Percentiles rank a stretch among this genome's conserved stretches.
Evolutionary conservation across 768 basidiomycete genomes (phyloP).

Genomic region (Phaeolepiota aurea): DNA sequence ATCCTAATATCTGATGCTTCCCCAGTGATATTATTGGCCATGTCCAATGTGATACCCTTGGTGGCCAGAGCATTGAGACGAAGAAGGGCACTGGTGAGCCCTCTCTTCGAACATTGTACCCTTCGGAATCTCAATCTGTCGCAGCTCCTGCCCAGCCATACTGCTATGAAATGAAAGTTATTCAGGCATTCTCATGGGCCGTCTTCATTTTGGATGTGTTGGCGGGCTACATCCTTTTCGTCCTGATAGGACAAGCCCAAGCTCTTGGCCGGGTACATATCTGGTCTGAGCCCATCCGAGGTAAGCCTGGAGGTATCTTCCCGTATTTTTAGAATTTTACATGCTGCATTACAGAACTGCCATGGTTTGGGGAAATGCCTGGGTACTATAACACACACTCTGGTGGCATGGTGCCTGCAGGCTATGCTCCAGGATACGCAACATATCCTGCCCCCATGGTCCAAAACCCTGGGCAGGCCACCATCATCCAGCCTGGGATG

Average conservation of each 20-base stretch:
- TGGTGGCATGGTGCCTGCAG: constrained; percentile 16
- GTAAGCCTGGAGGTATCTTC: constrained; percentile 14
- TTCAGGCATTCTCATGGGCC: constrained; percentile 75
- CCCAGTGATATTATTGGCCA: constrained; percentile 62
- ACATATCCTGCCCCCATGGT: constrained; percentile 14
- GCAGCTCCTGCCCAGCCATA: constrained; percentile 49
- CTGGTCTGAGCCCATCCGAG: constrained; percentile 52
- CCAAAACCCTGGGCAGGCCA: constrained; percentile 43
- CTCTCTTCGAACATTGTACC: too few relatives aligned
- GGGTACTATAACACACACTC: constrained; percentile 44
- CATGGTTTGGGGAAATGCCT: constrained; percentile 71
- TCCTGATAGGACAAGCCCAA: constrained; percentile 48
- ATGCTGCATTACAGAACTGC: constrained; percentile 39
- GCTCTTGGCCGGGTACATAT: constrained; percentile 43
- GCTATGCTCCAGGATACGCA: constrained; percentile 26
- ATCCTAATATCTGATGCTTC: constrained; percentile 3
- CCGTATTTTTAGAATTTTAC: not conserved
- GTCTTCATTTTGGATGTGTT: constrained; percentile 40
- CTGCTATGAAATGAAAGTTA: constrained; percentile 76
- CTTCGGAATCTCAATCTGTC: constrained; percentile 7
- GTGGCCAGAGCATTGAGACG: constrained; percentile 34
- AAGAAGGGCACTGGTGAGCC: constrained; percentile 47
- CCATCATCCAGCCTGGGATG: constrained; percentile 60
- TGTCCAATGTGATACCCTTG: constrained; percentile 48
- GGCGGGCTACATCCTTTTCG: constrained; percentile 47